phyloP scores from a whole-genome alignment of 1,139 yeast species.

The Saccharomyces hybrid region DNA sequence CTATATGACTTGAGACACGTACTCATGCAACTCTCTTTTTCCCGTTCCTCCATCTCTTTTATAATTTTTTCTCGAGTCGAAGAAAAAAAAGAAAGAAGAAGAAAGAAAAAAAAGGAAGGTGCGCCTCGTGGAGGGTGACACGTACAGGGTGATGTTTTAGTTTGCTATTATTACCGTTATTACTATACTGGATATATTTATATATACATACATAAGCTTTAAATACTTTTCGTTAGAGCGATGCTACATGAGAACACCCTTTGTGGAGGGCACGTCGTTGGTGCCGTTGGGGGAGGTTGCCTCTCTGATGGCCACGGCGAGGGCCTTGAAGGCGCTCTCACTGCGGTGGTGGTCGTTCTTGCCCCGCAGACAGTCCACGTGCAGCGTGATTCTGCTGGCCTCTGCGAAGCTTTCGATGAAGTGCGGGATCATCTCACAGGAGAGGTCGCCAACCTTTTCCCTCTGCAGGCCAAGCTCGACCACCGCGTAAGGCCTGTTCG shows the following conservation, averaged over 20 bases:
- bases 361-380: slow-evolving; percentile 90
- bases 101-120: slow-evolving; percentile 3
- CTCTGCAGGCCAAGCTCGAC: slow-evolving; percentile 82
- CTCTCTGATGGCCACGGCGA: slow-evolving; percentile 85
- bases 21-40: slow-evolving; percentile 19
- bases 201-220: background rate
- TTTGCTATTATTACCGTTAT: background rate
- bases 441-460: slow-evolving; percentile 85
- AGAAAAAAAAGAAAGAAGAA: slow-evolving; percentile 5
- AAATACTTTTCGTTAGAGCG: background rate
- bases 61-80: slow-evolving; percentile 3
- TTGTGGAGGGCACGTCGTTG: slow-evolving; percentile 89
- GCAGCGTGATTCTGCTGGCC: slow-evolving; percentile 82
- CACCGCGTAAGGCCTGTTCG: slow-evolving; percentile 88
- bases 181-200: background rate
- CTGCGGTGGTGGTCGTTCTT: slow-evolving; percentile 93
- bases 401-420: slow-evolving; percentile 90
- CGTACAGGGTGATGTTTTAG: background rate
- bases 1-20: background rate
- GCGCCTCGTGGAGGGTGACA: background rate
- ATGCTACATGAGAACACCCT: slow-evolving; percentile 61
- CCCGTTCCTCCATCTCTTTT: slow-evolving; percentile 13
- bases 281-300: slow-evolving; percentile 79
- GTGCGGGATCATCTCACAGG: slow-evolving; percentile 96
- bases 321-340: slow-evolving; percentile 91